Base-by-base conservation (phyloP, 2,329 filamentous ascomycete species). In the Pseudocercospora ulei region DNA sequence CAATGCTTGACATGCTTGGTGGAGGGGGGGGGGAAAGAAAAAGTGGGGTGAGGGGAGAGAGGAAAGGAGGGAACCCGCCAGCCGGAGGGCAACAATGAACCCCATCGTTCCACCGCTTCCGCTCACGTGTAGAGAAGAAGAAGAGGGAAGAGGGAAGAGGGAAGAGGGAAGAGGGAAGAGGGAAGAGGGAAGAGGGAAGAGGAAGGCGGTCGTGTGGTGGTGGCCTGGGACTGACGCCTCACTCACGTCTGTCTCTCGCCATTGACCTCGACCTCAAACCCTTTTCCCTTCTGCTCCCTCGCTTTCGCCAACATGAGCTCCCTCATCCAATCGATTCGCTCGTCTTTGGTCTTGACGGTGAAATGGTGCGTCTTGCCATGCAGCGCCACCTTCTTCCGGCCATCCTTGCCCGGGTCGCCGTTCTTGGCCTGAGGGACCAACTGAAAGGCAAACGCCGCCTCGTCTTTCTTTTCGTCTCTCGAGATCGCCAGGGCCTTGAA, bases 311-410 rank as follows among this genome's bases (percentile, higher is more conserved):
- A 75, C 84, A 92, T 92, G 45, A 92, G 67, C 70, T 92, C 84
- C 38, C 84, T 72, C 84, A 92, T 92, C 90, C 90, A 98, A 60
- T 95, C 88, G 55, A 96, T 95, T 46, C 88, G 75, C 59, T 95
- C 83, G 57, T 95, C 84, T 8, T 86, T 75, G 54, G 71, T 76
- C 64, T 80, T 81, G 52, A 95, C 88, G 0, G 88, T 84, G 59
- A 96, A 96, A 60, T 96, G 85, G 57, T 96, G 88, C 28, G 83
- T 82, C 71, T 94, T 95, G 17, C 38, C 39, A 8, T 29, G 35
- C 1, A 5, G 18, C 2, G 17, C 31, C 1, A 27, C 28, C 30
- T 33, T 44, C 27, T 42, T 48, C 59, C 69, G 47, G 58, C 31
- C 20, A n/a, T 29, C 31, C n/a, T 25, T 26, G 50, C 1, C 68